Evolutionary conservation across 2,329 filamentous ascomycete genomes (phyloP), one percentile per base, ranked within the genome.

Genomic region (Hypoxylon rubiginosum): DNA sequence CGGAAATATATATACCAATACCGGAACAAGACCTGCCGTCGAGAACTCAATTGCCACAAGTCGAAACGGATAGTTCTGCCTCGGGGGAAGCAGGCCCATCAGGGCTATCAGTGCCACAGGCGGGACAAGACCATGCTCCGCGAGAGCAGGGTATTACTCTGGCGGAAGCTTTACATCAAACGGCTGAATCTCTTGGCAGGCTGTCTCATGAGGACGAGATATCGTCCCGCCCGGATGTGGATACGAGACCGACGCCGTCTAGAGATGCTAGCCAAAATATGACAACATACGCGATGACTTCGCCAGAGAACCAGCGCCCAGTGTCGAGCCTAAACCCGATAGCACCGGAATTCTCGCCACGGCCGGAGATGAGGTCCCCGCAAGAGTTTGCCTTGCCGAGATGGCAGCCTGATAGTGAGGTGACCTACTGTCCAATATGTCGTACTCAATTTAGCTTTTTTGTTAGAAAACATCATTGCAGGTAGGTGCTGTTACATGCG

Each of bases 391-490:
- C 86, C 17, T 80, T 94, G 43, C 94, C 94, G 1, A 84, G 85
- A 62, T 98, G 95, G 95, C 94, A 97, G 80, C 92, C 94, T 3
- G 95, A 98, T 79, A 84, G 86, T 3, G 93, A 97, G 72, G 93
- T 92, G 10, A 88, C 89, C 1, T 86, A 89, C 67, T 98, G 95
- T 77, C 93, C 94, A 1, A 97, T 97, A 62, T 98, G 95, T 76
- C 83, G 84, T 56, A 87, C 87, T 0, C 87, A 90, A 51, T 98
- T 98, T 76, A 92, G 88, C 76, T 91, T 97, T 72, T 93, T 93
- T 81, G 90, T 93, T 75, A 86, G 95, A 68, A 97, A 97, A 77
- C 95, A 98, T 80, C 95, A 98, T 77, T 98, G 95, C 84, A 88
- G 94, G 87, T 91, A 82, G 51, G 86, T 80, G 7, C 56, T 41